Evolutionary conservation across 257 asterid genomes (phyloP).

Genomic region (Solanum pennellii): DNA sequence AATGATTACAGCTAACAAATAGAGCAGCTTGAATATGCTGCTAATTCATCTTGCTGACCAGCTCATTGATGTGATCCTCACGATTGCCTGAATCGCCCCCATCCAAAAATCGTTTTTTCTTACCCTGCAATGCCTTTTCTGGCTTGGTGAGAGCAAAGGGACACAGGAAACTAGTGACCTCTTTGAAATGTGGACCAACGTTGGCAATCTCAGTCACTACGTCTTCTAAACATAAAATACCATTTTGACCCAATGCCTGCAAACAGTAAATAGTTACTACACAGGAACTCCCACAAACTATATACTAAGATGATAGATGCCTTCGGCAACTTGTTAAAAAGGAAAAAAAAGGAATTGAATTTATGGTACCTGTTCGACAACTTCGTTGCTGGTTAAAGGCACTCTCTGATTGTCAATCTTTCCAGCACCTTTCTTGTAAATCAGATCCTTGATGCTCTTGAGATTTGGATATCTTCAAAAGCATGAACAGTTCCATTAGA

Average conservation of each 20-base stretch:
- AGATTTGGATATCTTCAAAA: conserved; percentile 62
- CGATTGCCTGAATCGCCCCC: conserved; percentile 97
- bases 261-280: neutral
- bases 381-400: conserved; percentile 76
- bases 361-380: conserved; percentile 61
- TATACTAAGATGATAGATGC: neutral
- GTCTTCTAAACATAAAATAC: conserved; percentile 78
- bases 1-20: neutral
- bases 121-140: conserved; percentile 66
- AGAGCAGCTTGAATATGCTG: neutral
- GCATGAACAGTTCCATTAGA: neutral
- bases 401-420: conserved; percentile 47
- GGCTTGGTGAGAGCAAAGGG: conserved; percentile 74
- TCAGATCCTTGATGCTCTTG: conserved; percentile 82
- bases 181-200: conserved; percentile 59
- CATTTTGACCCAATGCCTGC: conserved; percentile 64
- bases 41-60: conserved; percentile 77
- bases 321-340: neutral
- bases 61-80: conserved; percentile 52
- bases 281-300: neutral
- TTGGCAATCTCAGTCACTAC: conserved; percentile 59
- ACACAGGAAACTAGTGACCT: conserved; percentile 49
- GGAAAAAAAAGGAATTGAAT: neutral
- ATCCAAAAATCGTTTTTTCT: conserved; percentile 56
- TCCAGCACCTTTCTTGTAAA: conserved; percentile 80